Evolutionary conservation across 2,329 filamentous ascomycete species (phyloP).

Genomic region (Trichophyton mentagrophytes): DNA sequence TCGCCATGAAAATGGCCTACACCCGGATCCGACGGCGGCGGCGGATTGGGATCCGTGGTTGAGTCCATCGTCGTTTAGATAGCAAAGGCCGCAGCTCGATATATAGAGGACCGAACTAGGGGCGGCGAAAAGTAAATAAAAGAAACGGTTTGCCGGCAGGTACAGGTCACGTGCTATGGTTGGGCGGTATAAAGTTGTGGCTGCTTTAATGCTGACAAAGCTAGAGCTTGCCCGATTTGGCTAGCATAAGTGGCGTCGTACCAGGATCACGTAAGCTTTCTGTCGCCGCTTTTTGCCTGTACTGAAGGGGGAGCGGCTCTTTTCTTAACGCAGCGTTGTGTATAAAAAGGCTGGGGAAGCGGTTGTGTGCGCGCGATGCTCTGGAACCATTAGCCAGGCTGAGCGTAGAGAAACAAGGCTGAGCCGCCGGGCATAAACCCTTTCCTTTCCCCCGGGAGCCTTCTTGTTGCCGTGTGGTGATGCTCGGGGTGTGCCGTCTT

Average conservation of each 20-base stretch:
- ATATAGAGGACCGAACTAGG: neutral
- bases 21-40: constrained; percentile 18
- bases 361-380: neutral
- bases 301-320: neutral
- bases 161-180: constrained; percentile 4
- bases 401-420: neutral
- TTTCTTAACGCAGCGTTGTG: neutral
- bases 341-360: constrained; percentile 10
- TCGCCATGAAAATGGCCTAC: constrained; percentile 20
- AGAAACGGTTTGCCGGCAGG: neutral
- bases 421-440: neutral
- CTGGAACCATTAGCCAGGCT: neutral
- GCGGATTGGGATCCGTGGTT: constrained; percentile 17
- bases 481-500: neutral
- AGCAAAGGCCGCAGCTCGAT: neutral
- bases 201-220: constrained; percentile 2
- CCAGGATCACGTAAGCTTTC: constrained; percentile 3
- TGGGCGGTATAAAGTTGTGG: neutral
- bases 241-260: neutral
- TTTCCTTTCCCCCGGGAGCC: neutral
- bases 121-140: neutral
- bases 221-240: neutral
- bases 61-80: constrained; percentile 21
- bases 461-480: neutral
- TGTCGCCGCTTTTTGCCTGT: constrained; percentile 3